Conservation (phyloP, 192 early-diverging fungal species). For the Coemansia sp. region DNA sequence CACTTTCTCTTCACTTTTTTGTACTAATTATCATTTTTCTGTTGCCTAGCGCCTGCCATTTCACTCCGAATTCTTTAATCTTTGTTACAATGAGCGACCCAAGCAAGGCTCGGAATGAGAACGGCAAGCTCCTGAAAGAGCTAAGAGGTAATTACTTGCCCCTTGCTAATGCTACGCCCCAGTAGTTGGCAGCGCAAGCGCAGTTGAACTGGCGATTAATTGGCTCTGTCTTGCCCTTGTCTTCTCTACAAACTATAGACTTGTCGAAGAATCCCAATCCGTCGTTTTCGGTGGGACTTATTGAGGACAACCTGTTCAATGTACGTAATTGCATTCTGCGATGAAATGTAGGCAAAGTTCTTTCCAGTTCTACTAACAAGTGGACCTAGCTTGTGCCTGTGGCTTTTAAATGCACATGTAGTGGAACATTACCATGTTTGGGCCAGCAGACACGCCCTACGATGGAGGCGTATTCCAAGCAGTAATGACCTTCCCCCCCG, state of each 20-base stretch:
- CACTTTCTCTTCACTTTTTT: background rate
- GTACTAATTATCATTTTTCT: background rate
- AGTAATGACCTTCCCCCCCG: constrained; percentile 63
- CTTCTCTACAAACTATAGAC: constrained; percentile 52
- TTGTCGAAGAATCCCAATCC: constrained; percentile 69
- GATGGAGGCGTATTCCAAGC: constrained; percentile 97
- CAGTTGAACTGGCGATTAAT: background rate
- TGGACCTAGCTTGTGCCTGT: background rate
- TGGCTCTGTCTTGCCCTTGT: background rate
- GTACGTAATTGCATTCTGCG: constrained; percentile 47
- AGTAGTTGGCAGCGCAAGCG: too few species aligned
- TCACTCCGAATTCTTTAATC: background rate
- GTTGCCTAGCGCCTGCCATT: background rate
- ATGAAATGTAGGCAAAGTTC: background rate
- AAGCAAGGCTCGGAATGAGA: constrained; percentile 3
- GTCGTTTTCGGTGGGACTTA: constrained; percentile 90
- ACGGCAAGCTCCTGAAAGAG: constrained; percentile 32
- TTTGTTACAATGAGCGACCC: background rate
- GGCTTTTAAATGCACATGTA: constrained; percentile 20
- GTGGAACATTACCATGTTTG: constrained; percentile 91
- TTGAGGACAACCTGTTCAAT: constrained; percentile 84
- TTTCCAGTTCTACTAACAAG: background rate
- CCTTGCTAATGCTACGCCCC: background rate
- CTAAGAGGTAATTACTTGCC: constrained; percentile 22
- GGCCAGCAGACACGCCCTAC: constrained; percentile 82